Evolutionary conservation across 2,329 filamentous ascomycete species (phyloP).

Genomic region (Fusarium phyllophilum): DNA sequence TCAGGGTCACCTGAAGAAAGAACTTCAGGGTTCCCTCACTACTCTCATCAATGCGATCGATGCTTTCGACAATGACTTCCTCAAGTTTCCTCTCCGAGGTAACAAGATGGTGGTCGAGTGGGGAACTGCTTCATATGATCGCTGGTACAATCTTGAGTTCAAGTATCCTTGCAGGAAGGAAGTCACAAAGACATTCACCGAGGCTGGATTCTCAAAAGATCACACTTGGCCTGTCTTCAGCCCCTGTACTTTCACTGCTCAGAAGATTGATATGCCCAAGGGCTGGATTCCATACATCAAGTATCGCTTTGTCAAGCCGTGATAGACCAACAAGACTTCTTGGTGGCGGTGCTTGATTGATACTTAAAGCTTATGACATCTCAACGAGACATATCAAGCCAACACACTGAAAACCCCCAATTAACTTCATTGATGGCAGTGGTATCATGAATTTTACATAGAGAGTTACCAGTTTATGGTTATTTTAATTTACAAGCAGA

Average conservation of each 20-base stretch:
- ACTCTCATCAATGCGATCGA: constrained; percentile 6
- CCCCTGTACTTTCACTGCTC: constrained; percentile 15
- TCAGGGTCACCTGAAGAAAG: constrained; percentile 7
- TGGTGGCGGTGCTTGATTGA: no score
- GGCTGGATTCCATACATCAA: constrained; percentile 32
- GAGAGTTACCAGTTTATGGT: background rate
- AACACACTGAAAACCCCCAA: no score
- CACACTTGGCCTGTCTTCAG: constrained; percentile 24
- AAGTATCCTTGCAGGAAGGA: constrained; percentile 26
- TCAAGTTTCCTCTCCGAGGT: constrained; percentile 15
- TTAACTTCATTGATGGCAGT: no score
- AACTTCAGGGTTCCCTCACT: background rate
- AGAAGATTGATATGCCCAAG: constrained; percentile 17
- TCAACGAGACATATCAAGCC: no score
- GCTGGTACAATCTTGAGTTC: constrained; percentile 27
- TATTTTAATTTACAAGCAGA: background rate
- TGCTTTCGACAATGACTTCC: constrained; percentile 17
- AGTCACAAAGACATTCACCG: constrained; percentile 17
- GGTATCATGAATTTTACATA: background rate
- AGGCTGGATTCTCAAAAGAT: constrained; percentile 7
- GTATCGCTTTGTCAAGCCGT: constrained; percentile 25
- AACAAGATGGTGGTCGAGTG: constrained; percentile 25
- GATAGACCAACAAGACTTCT: background rate
- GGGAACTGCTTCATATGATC: constrained; percentile 16
- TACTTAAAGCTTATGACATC: no score